Base-by-base conservation (phyloP, 1,139 yeast species). In the Scheffersomyces cryptocercus region DNA sequence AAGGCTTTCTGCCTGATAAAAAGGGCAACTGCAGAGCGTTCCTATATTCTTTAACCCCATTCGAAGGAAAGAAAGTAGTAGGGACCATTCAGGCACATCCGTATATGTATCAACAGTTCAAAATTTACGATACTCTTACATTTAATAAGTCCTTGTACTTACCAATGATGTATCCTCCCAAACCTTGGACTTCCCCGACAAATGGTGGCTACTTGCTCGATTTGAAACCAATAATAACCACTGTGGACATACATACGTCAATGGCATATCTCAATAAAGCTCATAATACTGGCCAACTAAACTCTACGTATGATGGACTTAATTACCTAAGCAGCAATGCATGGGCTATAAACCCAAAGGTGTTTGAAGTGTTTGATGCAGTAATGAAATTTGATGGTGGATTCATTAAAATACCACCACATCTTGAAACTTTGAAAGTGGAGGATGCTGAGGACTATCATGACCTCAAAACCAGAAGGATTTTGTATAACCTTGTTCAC, bases 131-230 rank as follows among this genome's bases (percentile, higher is more conserved):
- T 26, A 46, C 53, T 1, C 38, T 57, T 4, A 42, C 58, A 5
- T 51, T 43, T 16, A 41, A 52, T 13, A 55, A 53, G 26, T 48
- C 59, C 0, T 43, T 61, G n/a, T 54, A 43, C 36, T 50, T 73
- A 3, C 79, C 79, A 0, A 70, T 73, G 76, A 40, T 74, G 10
- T 52, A 56, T 33, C 70, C 74, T 3, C 77, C 79, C 0, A 58
- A 59, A 42, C 59, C 58, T 4, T 74, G 79, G 79, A 50, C 49
- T 0, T 46, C 62, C 5, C 72, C 75, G 0, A 45, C 38, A 1
- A 49, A 51, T 13, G 79, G 79, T 1, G 79, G 78, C 0, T 73
- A 56, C 45, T 51, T 71, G 26, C 52, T 52, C 9, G 55, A 60
- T 36, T 43, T 59, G 14, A 62, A 57, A 38, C 61, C 65, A 0